A percentile compares a stretch with the other conserved stretches of the same genome.
phyloP scores from a whole-genome alignment of 2,329 filamentous ascomycete species.

The Emericellopsis cladophorae region DNA sequence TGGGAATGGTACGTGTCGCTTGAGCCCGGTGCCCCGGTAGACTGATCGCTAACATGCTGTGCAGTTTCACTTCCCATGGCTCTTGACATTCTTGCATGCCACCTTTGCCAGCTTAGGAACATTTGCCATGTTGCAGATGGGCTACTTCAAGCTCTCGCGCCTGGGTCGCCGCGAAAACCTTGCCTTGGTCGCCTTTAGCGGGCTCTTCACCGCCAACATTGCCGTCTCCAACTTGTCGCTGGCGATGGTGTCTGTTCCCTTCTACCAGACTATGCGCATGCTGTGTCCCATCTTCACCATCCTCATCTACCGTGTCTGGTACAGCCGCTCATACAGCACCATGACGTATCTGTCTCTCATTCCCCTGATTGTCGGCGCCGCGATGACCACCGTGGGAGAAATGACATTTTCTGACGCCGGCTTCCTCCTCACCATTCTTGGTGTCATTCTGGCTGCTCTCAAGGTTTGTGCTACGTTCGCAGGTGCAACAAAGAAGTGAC shows the following conservation, averaged over 20 bases:
- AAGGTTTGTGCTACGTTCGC: conserved; percentile 26
- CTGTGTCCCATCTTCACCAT: conserved; percentile 50
- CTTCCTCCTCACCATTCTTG: conserved; percentile 40
- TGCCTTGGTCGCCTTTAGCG: conserved; percentile 43
- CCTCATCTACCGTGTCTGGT: conserved; percentile 44
- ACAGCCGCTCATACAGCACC: conserved; percentile 38
- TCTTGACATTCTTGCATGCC: conserved; percentile 45
- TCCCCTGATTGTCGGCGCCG: conserved; percentile 47
- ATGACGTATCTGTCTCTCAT: conserved; percentile 47
- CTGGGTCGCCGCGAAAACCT: conserved; percentile 39
- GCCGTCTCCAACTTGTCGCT: conserved; percentile 53
- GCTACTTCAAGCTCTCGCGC: conserved; percentile 38
- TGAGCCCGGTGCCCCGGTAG: no score
- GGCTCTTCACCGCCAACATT: conserved; percentile 51
- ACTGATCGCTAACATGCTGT: background rate
- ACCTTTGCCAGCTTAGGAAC: conserved; percentile 45
- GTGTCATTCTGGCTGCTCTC: conserved; percentile 38
- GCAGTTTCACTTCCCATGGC: conserved; percentile 47
- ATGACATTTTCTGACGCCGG: conserved; percentile 48
- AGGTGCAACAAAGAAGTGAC: background rate
- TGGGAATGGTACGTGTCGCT: conserved; percentile 29
- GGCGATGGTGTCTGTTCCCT: conserved; percentile 49
- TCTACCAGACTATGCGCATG: conserved; percentile 52
- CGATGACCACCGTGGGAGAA: conserved; percentile 47
- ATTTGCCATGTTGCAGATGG: conserved; percentile 34